Evolutionary conservation across 768 basidiomycete genomes (phyloP).

Genomic region (Lactarius tabidus): DNA sequence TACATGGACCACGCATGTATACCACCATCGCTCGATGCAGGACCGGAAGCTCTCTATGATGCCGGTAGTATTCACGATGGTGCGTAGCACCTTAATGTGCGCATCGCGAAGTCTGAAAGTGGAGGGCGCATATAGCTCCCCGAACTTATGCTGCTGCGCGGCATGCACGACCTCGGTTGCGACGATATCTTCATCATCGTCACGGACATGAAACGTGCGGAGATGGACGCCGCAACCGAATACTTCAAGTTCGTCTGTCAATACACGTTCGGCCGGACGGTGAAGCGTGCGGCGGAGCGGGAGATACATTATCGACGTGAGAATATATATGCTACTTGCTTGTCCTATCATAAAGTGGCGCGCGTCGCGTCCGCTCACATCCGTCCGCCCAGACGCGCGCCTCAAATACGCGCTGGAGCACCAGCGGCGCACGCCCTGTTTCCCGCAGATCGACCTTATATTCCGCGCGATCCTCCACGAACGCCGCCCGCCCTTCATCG

Average conservation of each 20-base stretch:
- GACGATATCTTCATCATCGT: slow-evolving; percentile 78
- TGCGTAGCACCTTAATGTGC: slow-evolving; percentile 32
- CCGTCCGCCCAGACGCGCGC: slow-evolving; percentile 50
- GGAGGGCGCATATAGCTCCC: slow-evolving; percentile 49
- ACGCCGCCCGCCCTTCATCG: slow-evolving; percentile 70
- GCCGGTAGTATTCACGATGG: slow-evolving; percentile 80
- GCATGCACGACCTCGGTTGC: slow-evolving; percentile 77
- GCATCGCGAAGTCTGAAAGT: not conserved
- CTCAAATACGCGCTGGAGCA: slow-evolving; percentile 61
- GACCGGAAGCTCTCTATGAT: slow-evolving; percentile 72
- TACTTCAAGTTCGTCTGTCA: slow-evolving; percentile 74
- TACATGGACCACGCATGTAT: slow-evolving; percentile 79
- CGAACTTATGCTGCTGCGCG: slow-evolving; percentile 73
- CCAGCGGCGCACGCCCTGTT: slow-evolving; percentile 71
- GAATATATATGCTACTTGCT: slow-evolving; percentile 4
- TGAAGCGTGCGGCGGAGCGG: slow-evolving; percentile 63
- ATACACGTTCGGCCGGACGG: slow-evolving; percentile 55
- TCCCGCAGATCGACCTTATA: slow-evolving; percentile 77
- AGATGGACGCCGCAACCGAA: slow-evolving; percentile 77
- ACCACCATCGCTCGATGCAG: slow-evolving; percentile 71
- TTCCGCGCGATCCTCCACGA: slow-evolving; percentile 73
- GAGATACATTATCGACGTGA: slow-evolving; percentile 65
- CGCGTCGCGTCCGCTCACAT: not conserved
- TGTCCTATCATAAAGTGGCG: too few species aligned
- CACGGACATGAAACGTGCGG: slow-evolving; percentile 71